These are phyloP conservation scores for Phyllosticta citrichinensis DNA, from an alignment of 2,329 filamentous ascomycete species.

Conservation along the genomic window DNA sequence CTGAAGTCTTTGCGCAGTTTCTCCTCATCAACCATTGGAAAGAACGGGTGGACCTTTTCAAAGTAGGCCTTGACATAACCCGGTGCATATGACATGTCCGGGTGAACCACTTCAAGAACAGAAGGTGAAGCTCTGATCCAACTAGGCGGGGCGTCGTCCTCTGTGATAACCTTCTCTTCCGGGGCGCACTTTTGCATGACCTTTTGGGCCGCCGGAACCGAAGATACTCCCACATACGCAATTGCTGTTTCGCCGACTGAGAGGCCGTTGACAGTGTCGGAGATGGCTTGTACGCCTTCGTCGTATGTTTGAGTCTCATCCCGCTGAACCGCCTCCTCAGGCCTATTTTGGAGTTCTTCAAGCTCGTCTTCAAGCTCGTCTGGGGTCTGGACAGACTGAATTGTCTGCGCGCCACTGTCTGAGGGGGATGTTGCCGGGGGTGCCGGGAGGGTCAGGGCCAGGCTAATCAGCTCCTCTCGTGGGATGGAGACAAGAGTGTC, in stretches of 20 bases:
- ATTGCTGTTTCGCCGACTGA: constrained; percentile 49
- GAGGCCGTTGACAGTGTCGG: constrained; percentile 62
- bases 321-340: constrained; percentile 53
- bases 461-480: constrained; percentile 35
- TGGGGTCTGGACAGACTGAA: constrained; percentile 21
- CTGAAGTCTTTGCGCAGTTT: constrained; percentile 58
- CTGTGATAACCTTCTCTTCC: constrained; percentile 36
- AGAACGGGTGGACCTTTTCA: constrained; percentile 59
- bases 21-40: constrained; percentile 64
- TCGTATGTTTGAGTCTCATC: constrained; percentile 51
- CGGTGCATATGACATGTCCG: constrained; percentile 54
- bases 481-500: constrained; percentile 30
- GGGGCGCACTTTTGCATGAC: constrained; percentile 54
- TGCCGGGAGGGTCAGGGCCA: constrained; percentile 33
- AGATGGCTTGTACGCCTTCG: constrained; percentile 40
- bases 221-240: constrained; percentile 64
- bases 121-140: constrained; percentile 27
- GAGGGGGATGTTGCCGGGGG: constrained; percentile 11
- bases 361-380: constrained; percentile 38
- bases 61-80: constrained; percentile 68
- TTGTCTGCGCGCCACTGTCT: constrained; percentile 9
- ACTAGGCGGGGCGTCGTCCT: constrained; percentile 23
- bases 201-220: constrained; percentile 63
- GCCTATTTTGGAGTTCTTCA: constrained; percentile 54
- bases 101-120: constrained; percentile 34